Evolutionary conservation across 73 alveolate species (phyloP), one percentile per base, ranked within the genome.

Genomic region (Symbiodinium natans): DNA sequence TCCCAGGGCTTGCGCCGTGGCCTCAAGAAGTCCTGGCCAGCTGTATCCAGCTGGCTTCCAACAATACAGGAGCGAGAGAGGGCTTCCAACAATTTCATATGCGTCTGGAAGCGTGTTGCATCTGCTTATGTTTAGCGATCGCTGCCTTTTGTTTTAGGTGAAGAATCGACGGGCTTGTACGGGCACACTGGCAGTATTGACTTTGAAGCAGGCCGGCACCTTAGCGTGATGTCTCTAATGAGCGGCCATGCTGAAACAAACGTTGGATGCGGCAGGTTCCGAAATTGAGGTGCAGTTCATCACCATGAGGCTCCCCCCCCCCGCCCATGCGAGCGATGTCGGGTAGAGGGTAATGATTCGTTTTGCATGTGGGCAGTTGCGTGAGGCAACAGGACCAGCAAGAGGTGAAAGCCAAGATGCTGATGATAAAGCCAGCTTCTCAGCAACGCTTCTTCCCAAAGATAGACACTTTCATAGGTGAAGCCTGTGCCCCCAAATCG

Each of bases 391-490:
- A n/a, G 10, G 43, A 34, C 40, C 84, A 34, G 84, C 40, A 42
- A 63, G 84, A 74, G 42, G 42, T 74, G 10, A n/a, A 34, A 21
- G 84, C 84, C 25, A 74, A 74, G 42, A 74, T 74, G 84, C 84
- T 74, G 84, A 29, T 74, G 84, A n/a, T 74, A 25, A 74, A 74
- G 84, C 34, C 2, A 63, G 77, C 77, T 27, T 63, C 77, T 63
- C 34, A 63, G 77, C 77, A 63, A 23, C 25, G 31, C 2, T 27
- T 21, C 68, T 52, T 52, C 21, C 68, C 68, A 4, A 52, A 21
- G 15, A 27, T 27, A 52, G 13, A 19, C 77, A 63, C 31, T 31
- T 63, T 23, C 77, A 25, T 29, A 21, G 77, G n/a, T n/a, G n/a
- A n/a, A n/a, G n/a, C n/a, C n/a, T n/a, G n/a, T 46, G 59, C 21